These are phyloP conservation scores for Talaromyces amestolkiae DNA, from an alignment of 2,329 filamentous ascomycete species.

Conservation along the genomic window DNA sequence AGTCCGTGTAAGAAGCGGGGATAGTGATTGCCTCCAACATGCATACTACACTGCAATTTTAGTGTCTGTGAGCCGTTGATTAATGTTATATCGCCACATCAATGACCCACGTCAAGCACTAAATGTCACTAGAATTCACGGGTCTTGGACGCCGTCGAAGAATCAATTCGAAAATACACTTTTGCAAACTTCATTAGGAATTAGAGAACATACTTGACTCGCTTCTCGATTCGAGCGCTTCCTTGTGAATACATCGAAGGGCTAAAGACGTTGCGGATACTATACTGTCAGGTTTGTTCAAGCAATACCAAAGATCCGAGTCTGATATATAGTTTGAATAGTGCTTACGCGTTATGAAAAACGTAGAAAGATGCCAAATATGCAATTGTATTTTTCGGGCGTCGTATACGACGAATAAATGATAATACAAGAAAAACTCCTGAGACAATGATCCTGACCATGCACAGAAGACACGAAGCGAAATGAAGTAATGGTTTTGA, in stretches of 20 bases:
- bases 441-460: not conserved
- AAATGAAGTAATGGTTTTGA: not conserved
- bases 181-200: too few relatives aligned
- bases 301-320: too few relatives aligned
- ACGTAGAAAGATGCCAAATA: not conserved
- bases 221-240: too few relatives aligned
- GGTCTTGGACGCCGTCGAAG: not conserved
- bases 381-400: not conserved
- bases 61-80: not conserved
- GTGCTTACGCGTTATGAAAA: not conserved
- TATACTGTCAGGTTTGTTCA: too few relatives aligned
- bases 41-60: not conserved
- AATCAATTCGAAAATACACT: not conserved
- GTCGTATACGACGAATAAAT: not conserved
- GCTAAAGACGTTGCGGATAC: too few relatives aligned
- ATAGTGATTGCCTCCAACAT: too few relatives aligned
- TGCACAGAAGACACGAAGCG: not conserved
- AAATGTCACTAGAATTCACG: too few relatives aligned
- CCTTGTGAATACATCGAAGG: too few relatives aligned
- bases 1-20: too few relatives aligned
- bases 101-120: too few relatives aligned
- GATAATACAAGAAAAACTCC: conserved; percentile 5
- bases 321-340: not conserved
- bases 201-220: too few relatives aligned
- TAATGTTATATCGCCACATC: too few relatives aligned